Conservation (phyloP, 2,329 filamentous ascomycete species). For the Neurospora sp. region DNA sequence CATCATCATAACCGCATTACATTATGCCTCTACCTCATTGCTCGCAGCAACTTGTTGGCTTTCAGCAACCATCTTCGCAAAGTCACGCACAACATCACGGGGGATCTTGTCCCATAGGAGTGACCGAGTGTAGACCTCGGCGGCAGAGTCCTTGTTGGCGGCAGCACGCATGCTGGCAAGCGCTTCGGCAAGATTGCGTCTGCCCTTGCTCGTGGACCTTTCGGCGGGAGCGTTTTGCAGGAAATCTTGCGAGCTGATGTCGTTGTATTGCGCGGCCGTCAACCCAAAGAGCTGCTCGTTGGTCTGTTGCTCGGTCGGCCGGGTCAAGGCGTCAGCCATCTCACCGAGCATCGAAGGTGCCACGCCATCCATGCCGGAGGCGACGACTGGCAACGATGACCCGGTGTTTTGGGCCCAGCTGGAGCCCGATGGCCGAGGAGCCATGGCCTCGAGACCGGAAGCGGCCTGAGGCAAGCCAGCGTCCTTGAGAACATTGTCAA, state of each 20-base stretch:
- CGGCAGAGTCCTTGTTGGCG: slow-evolving; percentile 60
- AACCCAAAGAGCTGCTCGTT: slow-evolving; percentile 83
- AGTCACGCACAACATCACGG: slow-evolving; percentile 81
- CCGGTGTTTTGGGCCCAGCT: slow-evolving; percentile 34
- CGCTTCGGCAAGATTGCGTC: slow-evolving; percentile 70
- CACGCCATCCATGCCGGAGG: slow-evolving; percentile 37
- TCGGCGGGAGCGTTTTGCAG: slow-evolving; percentile 43
- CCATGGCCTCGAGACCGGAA: slow-evolving; percentile 34
- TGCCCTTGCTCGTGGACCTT: slow-evolving; percentile 50
- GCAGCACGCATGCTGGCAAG: slow-evolving; percentile 65
- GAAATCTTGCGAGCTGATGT: slow-evolving; percentile 68
- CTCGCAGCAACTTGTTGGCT: slow-evolving; percentile 37
- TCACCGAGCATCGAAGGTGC: slow-evolving; percentile 54
- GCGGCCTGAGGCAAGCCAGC: slow-evolving; percentile 49
- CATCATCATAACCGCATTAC: slow-evolving; percentile 25
- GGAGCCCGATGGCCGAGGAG: slow-evolving; percentile 43
- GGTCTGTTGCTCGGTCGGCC: slow-evolving; percentile 74
- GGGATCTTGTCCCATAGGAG: slow-evolving; percentile 93
- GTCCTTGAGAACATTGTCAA: slow-evolving; percentile 76
- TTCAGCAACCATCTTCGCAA: slow-evolving; percentile 82
- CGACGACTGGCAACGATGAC: slow-evolving; percentile 30
- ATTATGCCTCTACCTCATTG: slow-evolving; percentile 34
- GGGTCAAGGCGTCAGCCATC: slow-evolving; percentile 58
- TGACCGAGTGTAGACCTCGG: slow-evolving; percentile 87
- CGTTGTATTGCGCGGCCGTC: slow-evolving; percentile 80